Percentiles rank a stretch among this genome's conserved stretches.
Evolutionary conservation across 2,329 filamentous ascomycete genomes (phyloP).

Genomic region (Metarhizium rileyi): DNA sequence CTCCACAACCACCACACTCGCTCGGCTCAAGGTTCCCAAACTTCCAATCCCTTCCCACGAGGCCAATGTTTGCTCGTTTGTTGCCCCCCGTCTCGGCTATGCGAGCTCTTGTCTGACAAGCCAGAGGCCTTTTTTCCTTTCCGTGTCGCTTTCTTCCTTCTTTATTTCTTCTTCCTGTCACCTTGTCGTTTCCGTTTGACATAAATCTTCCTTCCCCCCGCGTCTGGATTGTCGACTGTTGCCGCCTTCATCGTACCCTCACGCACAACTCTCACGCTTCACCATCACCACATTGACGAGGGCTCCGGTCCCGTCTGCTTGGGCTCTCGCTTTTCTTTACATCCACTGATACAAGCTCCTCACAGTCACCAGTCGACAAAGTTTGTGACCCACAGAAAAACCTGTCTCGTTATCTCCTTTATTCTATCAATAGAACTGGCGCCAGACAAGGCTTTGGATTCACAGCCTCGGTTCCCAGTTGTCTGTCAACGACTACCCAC

Average conservation of each 20-base stretch:
- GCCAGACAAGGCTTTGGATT: background rate
- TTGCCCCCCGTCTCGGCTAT: background rate
- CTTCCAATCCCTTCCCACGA: background rate
- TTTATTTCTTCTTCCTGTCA: background rate
- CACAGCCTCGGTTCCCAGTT: constrained; percentile 10
- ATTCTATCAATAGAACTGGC: background rate
- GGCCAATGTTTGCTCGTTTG: background rate
- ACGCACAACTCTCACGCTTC: background rate
- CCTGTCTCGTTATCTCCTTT: background rate
- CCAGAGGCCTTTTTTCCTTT: background rate
- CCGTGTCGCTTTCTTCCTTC: background rate
- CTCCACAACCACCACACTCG: background rate
- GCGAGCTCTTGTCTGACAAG: background rate
- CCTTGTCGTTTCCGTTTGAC: background rate
- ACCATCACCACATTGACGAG: background rate
- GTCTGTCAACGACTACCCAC: constrained; percentile 10
- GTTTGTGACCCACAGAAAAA: background rate
- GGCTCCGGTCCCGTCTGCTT: background rate
- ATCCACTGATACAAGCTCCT: background rate
- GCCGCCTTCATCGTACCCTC: background rate
- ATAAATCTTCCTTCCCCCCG: background rate
- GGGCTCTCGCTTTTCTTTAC: background rate
- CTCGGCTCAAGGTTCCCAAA: background rate
- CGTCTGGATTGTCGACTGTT: background rate
- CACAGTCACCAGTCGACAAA: background rate